Percentiles rank a stretch among this genome's conserved stretches.
These are phyloP conservation scores for Cairneyella variabilis DNA, from an alignment of 495 filamentous ascomycete genomes.

Conservation along the genomic window DNA sequence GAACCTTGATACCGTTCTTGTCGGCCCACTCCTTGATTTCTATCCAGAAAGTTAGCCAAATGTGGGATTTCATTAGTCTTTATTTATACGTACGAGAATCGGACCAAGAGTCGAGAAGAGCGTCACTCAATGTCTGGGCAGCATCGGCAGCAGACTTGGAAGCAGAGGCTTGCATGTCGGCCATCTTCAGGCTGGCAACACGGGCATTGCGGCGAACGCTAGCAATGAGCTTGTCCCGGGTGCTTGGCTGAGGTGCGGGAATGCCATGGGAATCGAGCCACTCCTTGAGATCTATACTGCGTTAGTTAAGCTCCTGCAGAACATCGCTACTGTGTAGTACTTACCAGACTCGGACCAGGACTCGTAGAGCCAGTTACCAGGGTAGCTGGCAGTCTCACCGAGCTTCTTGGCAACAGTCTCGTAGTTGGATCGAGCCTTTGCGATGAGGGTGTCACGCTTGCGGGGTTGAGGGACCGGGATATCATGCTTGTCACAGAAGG, in stretches of 20 bases:
- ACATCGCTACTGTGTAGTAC: constrained; percentile 52
- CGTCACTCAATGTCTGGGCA: constrained; percentile 69
- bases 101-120: constrained; percentile 84
- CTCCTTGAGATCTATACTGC: constrained; percentile 43
- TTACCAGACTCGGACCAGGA: constrained; percentile 69
- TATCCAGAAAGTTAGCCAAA: constrained; percentile 17
- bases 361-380: constrained; percentile 93
- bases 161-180: constrained; percentile 56
- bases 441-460: constrained; percentile 76
- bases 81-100: constrained; percentile 49
- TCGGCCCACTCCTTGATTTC: constrained; percentile 75
- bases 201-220: constrained; percentile 87
- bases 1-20: constrained; percentile 73
- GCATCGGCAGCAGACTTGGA: constrained; percentile 64
- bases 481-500: constrained; percentile 83
- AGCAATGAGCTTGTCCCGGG: constrained; percentile 84
- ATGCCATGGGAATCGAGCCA: constrained; percentile 90
- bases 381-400: constrained; percentile 77
- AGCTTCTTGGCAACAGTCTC: constrained; percentile 76
- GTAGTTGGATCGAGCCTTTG: constrained; percentile 75
- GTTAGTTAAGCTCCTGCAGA: neutral
- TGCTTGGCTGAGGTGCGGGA: constrained; percentile 80
- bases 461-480: constrained; percentile 81
- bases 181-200: constrained; percentile 61
- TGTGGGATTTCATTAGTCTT: constrained; percentile 1